Base-by-base conservation (phyloP, 495 filamentous ascomycete genomes). In the Annulohypoxylon stygium region DNA sequence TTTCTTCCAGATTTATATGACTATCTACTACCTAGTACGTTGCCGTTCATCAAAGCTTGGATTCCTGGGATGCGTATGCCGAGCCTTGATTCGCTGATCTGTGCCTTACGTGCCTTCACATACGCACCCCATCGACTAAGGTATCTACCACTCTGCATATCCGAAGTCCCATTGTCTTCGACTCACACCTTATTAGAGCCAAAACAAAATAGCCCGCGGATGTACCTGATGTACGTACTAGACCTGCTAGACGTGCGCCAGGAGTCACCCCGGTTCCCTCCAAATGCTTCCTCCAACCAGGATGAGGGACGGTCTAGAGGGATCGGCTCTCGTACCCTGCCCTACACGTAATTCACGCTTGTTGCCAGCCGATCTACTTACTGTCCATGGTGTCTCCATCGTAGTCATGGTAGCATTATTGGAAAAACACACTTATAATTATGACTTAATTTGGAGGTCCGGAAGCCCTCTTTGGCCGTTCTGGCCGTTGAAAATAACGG, bases 111-210 rank as follows among this genome's bases (percentile, higher is more conserved):
- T 66, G 25, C 39, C 75, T 61, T 45, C 61, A 23, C 59, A 26
- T 64, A 61, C 65, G 54, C 68, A 69, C 25, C 64, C 61, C 61
- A 54, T 55, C 36, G 6, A 61, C 36, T 36, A 23, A 65, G 10
- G 41, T 67, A 55, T 57, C 30, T 63, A 20, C 43, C n/a, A 47
- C 43, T 1, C 43, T 47, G 16, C 58, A 41, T 65, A 69, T 54
- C 69, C 64, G 59, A 68, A 41, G 57, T 69, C 62, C 55, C 67
- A 71, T 74, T 74, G 61, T 74, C 57, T 57, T 62, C 50, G 60
- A 62, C 69, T 69, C 55, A 62, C 48, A 65, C 33, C 30, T 23
- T 58, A 55, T 69, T 51, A 36, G 47, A 50, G 36, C 43, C 48
- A 69, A 65, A 59, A 61, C 61, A 69, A 58, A 59, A 61, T 54